Evolutionary conservation across 176 grass and related monocot genomes (phyloP), one percentile per base, ranked within the genome.

Genomic region (Ensete glaucum): DNA sequence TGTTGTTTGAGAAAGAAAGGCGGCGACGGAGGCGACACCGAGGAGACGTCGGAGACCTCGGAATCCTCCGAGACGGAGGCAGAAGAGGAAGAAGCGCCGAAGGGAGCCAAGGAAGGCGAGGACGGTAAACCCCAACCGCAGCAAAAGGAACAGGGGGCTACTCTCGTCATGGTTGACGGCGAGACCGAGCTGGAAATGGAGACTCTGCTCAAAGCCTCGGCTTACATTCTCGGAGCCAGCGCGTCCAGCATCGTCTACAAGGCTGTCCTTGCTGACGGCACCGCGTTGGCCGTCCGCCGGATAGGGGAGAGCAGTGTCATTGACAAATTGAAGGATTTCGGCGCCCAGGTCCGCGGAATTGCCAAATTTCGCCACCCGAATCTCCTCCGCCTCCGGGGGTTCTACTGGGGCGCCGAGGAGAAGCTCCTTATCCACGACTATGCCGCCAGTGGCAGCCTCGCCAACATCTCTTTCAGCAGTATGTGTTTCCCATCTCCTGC

Each of bases 391-490:
- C 72, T 74, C 23, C 52, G 72, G 13, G 72, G 72, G 27, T 74
- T 74, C 72, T 74, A 74, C 72, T 74, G 72, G 72, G 72, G 72
- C 23, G 1, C 72, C 72, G 72, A 74, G 9, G 72, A 74, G 53
- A 74, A 74, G 72, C 72, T 74, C 53, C 72, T 74, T 12, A 74
- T 74, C 72, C 72, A 74, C 13, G 72, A 74, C 53, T 74, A 74
- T 53, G 72, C 72, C 22, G 12, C 53, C 53, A 74, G 56, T 56
- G 72, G 72, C 52, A 74, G 72, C 72, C 72, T 74, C n/a, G 72
- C 72, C 53, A 74, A 74, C 23, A 74, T 74, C 72, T 74, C 72
- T 19, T 74, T 74, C 24, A 74, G 52, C 23, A 74, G 72, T 74
- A n/a, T 23, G 71, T 3, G 2, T n/a, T 53, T 17, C 23, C 16